These are phyloP conservation scores for Globisporangium radiosum DNA, from an alignment of 352 stramenopile species.

Conservation along the genomic window DNA sequence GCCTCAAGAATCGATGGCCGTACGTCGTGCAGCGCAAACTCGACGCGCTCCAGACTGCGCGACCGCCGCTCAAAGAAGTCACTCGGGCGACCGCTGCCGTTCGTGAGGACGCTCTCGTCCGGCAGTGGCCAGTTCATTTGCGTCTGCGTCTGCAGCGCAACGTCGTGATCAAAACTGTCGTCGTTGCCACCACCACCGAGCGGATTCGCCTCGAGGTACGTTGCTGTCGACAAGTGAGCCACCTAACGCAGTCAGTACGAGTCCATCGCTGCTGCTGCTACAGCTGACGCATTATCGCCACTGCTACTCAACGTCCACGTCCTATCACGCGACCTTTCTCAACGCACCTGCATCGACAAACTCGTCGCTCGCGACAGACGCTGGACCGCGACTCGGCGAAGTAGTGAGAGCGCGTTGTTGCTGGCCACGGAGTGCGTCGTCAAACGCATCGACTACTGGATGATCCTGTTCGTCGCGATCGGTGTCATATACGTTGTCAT, in stretches of 20 bases:
- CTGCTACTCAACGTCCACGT: not conserved
- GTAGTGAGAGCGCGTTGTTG: constrained; percentile 1
- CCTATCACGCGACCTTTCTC: not conserved
- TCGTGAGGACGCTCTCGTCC: constrained; percentile 15
- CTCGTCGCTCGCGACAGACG: constrained; percentile 37
- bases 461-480: constrained; percentile 4
- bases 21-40: constrained; percentile 37
- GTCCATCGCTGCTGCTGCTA: not conserved
- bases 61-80: constrained; percentile 72
- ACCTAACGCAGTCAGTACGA: not conserved
- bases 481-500: constrained; percentile 24
- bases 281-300: too few relatives aligned
- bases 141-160: constrained; percentile 15
- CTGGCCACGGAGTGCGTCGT: constrained; percentile 1
- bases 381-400: constrained; percentile 3
- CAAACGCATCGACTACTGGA: not conserved
- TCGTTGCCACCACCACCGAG: constrained; percentile 21
- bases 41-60: constrained; percentile 62
- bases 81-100: constrained; percentile 31
- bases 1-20: not conserved
- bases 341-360: constrained; percentile 68
- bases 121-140: constrained; percentile 17
- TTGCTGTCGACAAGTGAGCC: constrained; percentile 14
- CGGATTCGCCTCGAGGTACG: constrained; percentile 42
- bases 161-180: constrained; percentile 38